These are phyloP conservation scores for Aspergillus awamori DNA, from an alignment of 2,329 filamentous ascomycete species.

Conservation along the genomic window DNA sequence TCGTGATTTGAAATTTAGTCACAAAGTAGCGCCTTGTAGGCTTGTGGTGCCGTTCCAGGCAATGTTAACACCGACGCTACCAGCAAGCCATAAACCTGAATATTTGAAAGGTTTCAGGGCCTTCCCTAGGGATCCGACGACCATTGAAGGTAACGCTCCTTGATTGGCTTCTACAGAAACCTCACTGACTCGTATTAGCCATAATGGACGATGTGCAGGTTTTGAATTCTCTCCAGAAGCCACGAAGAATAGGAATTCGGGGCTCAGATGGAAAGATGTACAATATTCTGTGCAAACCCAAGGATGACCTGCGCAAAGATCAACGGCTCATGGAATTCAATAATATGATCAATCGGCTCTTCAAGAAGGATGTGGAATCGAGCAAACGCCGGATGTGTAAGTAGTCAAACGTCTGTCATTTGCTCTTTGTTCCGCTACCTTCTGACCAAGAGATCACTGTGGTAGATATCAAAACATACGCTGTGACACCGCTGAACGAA, in stretches of 20 bases:
- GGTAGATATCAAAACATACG: conserved; percentile 86
- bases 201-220: conserved; percentile 90
- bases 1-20: conserved; percentile 79
- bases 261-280: conserved; percentile 89
- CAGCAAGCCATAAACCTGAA: conserved; percentile 68
- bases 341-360: conserved; percentile 90
- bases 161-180: neutral
- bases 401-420: conserved; percentile 15
- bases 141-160: conserved; percentile 60
- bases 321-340: conserved; percentile 99
- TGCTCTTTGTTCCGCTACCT: conserved; percentile 1
- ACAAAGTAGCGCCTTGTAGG: conserved; percentile 76
- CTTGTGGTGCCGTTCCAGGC: conserved; percentile 88
- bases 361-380: conserved; percentile 89
- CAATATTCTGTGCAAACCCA: conserved; percentile 92
- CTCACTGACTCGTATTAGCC: conserved; percentile 34
- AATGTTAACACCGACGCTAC: conserved; percentile 80
- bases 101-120: conserved; percentile 74
- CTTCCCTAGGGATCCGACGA: conserved; percentile 83
- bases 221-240: conserved; percentile 87
- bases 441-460: neutral
- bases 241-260: conserved; percentile 82
- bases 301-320: conserved; percentile 95
- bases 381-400: conserved; percentile 79
- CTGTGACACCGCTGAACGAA: conserved; percentile 94